Evolutionary conservation across 176 grass and related monocot genomes (phyloP), one percentile per base, ranked within the genome.

Genomic region (Oryza longistaminata): DNA sequence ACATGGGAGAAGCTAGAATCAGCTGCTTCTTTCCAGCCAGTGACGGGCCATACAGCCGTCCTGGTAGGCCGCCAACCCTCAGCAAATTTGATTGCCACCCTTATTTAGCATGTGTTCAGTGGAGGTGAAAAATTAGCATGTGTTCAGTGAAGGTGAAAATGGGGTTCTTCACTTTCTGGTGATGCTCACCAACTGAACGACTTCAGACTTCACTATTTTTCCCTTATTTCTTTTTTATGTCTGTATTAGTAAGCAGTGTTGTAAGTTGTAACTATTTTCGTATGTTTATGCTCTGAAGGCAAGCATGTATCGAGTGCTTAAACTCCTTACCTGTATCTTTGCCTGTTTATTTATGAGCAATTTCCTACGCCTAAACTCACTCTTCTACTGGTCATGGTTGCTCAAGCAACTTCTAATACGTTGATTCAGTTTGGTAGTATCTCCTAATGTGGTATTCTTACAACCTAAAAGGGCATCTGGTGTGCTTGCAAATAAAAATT

Each of bases 11-110:
- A 69, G 60, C 88, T 98, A 2, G 96, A 96, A 77, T 81, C 91
- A 9, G 88, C 90, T 21, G 93, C 93, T 11, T 77, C 90, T 11
- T 95, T 92, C 83, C 89, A 96, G 85, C 93, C 93, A 85, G 89
- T 96, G 86, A 98, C 86, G 0, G 93, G 90, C 73, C 92, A 95
- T 79, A 90, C 93, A 53, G 91, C 96, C 75, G 90, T 94, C 90
- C 88, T 98, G 82, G 93, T 98, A 71, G 88, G 91, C 33, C 83
- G 17, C 40, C 70, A 58, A 17, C 53, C 81, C 0, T 91, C 89
- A 70, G 76, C 70, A 61, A 87, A 84, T 71, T 21, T 80, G 50
- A 76, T 84, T 37, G 76, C 76, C 50, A 81, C 89, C 22, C 70
- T 81, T 74, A 66, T 84, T 62, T 91, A 87, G 81, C 13, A 53